A percentile compares a stretch with the other conserved stretches of the same genome.
phyloP scores from a whole-genome alignment of 495 filamentous ascomycete species.

The Penicillium silybi region DNA sequence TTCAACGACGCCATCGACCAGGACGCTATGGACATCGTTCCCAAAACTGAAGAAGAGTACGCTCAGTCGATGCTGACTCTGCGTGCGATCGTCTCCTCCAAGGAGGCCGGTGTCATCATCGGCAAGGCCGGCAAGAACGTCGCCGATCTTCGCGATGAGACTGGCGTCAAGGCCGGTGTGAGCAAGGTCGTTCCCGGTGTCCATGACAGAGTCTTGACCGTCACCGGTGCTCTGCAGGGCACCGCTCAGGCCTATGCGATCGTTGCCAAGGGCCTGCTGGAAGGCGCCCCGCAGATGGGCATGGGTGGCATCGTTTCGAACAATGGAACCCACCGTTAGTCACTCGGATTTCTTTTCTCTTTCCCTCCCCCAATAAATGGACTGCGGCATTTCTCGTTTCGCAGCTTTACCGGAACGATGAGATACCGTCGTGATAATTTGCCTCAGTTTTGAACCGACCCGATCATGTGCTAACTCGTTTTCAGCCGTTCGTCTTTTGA shows the following conservation, averaged over 20 bases:
- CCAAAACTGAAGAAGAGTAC: conserved; percentile 94
- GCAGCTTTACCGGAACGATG: not conserved
- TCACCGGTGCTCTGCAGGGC: conserved; percentile 80
- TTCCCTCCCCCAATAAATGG: not conserved
- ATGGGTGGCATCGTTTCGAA: conserved; percentile 84
- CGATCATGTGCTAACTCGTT: conserved; percentile 24
- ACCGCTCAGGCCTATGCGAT: conserved; percentile 89
- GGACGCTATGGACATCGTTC: conserved; percentile 64
- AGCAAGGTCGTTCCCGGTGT: conserved; percentile 98
- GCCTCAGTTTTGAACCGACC: not conserved
- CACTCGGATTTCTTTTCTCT: not conserved
- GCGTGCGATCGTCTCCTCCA: conserved; percentile 95
- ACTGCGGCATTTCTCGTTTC: not conserved
- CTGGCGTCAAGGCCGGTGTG: conserved; percentile 93
- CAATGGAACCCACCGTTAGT: conserved; percentile 92
- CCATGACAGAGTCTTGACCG: conserved; percentile 92
- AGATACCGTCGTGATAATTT: not conserved
- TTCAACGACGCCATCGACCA: conserved; percentile 49
- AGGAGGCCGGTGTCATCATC: conserved; percentile 97
- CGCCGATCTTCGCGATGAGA: conserved; percentile 93
- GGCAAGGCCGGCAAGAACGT: conserved; percentile 98
- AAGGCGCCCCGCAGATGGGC: conserved; percentile 89
- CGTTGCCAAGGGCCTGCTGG: conserved; percentile 83
- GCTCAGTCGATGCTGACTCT: conserved; percentile 85
- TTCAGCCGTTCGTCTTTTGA: conserved; percentile 89